These are phyloP conservation scores for Pezicula rhizophila DNA, from an alignment of 2,329 filamentous ascomycete genomes.

Conservation along the genomic window DNA sequence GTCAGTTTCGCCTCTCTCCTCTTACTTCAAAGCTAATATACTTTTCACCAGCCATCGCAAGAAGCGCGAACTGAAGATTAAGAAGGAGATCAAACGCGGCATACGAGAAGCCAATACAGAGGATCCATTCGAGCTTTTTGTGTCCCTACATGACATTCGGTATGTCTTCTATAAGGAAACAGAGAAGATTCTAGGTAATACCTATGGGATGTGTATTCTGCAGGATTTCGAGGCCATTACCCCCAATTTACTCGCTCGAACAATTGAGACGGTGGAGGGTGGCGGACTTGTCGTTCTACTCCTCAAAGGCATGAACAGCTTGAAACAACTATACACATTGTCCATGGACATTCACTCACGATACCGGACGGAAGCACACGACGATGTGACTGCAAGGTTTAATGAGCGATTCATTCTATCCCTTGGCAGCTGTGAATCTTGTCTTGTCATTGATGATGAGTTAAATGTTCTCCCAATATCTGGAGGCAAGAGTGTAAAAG, in stretches of 20 bases:
- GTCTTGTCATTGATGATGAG: conserved; percentile 94
- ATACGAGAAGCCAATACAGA: conserved; percentile 87
- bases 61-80: conserved; percentile 97
- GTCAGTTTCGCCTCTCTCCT: conserved; percentile 28
- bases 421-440: conserved; percentile 88
- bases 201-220: conserved; percentile 95
- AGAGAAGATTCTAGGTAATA: conserved; percentile 96
- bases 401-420: conserved; percentile 97
- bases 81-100: conserved; percentile 94
- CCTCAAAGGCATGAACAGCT: conserved; percentile 90
- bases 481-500: conserved; percentile 82
- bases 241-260: conserved; percentile 90
- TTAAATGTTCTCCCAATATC: conserved; percentile 96
- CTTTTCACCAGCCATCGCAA: conserved; percentile 68
- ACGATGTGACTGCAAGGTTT: conserved; percentile 90
- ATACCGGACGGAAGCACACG: conserved; percentile 93
- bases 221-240: conserved; percentile 98
- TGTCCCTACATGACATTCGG: conserved; percentile 92
- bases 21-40: conserved; percentile 3
- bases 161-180: conserved; percentile 99
- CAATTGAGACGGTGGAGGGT: conserved; percentile 95
- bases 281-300: conserved; percentile 86
- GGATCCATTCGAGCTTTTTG: conserved; percentile 95
- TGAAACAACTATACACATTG: conserved; percentile 94
- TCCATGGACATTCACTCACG: conserved; percentile 97